These are phyloP conservation scores for Thymus mandschuricus DNA, from an alignment of 257 asterid species.

Conservation along the genomic window DNA sequence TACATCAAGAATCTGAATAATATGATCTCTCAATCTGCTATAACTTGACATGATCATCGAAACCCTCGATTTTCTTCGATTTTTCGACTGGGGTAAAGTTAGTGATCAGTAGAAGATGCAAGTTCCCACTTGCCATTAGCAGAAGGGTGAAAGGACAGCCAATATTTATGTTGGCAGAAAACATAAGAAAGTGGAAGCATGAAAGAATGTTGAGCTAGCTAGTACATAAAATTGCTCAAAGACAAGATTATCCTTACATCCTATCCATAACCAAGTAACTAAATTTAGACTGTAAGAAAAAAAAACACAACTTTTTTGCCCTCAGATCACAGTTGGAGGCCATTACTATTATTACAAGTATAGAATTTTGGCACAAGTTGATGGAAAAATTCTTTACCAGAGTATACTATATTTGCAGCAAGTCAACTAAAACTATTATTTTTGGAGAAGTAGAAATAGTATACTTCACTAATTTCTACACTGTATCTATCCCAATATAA, in stretches of 20 bases:
- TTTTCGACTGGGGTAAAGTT: constrained; percentile 19
- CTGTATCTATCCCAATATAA: constrained; percentile 14
- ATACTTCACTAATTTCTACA: not conserved
- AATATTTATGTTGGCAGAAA: constrained; percentile 37
- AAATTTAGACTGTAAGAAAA: constrained; percentile 23
- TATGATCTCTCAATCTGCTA: not conserved
- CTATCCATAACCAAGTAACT: constrained; percentile 28
- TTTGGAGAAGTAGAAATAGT: constrained; percentile 22
- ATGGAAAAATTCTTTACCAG: constrained; percentile 30
- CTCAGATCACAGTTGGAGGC: constrained; percentile 40
- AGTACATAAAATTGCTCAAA: constrained; percentile 29
- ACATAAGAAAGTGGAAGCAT: constrained; percentile 55
- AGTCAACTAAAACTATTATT: constrained; percentile 36
- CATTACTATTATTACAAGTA: constrained; percentile 28
- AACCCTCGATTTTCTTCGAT: not conserved
- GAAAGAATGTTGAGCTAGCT: constrained; percentile 44
- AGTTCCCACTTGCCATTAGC: constrained; percentile 39
- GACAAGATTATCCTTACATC: constrained; percentile 39
- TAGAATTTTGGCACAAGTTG: constrained; percentile 37
- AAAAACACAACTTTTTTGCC: not conserved
- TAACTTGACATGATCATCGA: not conserved
- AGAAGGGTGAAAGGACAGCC: constrained; percentile 42
- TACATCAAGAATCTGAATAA: constrained; percentile 23
- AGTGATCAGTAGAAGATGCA: constrained; percentile 20
- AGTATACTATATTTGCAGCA: constrained; percentile 33